Percentiles rank a stretch among this genome's conserved stretches.
phyloP scores from a whole-genome alignment of 345 rosid genomes.

The Pugionium cornutum region DNA sequence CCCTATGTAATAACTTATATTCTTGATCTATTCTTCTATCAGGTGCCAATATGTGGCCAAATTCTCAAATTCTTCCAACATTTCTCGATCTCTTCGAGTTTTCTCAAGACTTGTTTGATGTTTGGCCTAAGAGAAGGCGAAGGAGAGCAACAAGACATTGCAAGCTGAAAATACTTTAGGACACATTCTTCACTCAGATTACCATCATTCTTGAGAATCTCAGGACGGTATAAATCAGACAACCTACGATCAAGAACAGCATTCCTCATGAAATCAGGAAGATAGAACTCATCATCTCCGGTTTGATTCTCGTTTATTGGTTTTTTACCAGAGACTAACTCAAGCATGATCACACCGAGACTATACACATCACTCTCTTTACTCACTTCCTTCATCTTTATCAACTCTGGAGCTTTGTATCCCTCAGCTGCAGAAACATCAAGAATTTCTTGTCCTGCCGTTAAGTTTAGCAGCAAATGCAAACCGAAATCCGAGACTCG shows the following conservation, averaged over 20 bases:
- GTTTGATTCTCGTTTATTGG: constrained; percentile 63
- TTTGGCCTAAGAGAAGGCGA: constrained; percentile 80
- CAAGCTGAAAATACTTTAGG: constrained; percentile 71
- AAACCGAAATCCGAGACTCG: constrained; percentile 68
- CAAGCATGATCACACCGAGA: constrained; percentile 79
- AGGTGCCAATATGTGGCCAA: not conserved
- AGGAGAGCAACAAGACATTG: constrained; percentile 87
- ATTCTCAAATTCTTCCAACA: constrained; percentile 15
- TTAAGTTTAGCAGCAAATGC: constrained; percentile 61
- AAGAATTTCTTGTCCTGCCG: constrained; percentile 76
- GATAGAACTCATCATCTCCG: constrained; percentile 61
- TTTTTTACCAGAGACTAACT: constrained; percentile 75
- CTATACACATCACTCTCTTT: constrained; percentile 71
- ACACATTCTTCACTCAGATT: constrained; percentile 60
- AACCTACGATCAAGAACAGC: constrained; percentile 63
- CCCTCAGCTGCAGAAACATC: constrained; percentile 78
- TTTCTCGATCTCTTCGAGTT: constrained; percentile 68
- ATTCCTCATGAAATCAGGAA: constrained; percentile 63
- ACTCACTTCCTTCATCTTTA: constrained; percentile 74
- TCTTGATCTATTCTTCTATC: not conserved
- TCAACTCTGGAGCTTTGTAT: constrained; percentile 88
- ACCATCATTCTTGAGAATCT: constrained; percentile 48
- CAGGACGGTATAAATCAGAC: constrained; percentile 66
- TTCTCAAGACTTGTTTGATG: constrained; percentile 60
- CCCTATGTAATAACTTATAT: not conserved